These are phyloP conservation scores for Mycogone perniciosa DNA, from an alignment of 2,329 filamentous ascomycete genomes.

Conservation along the genomic window DNA sequence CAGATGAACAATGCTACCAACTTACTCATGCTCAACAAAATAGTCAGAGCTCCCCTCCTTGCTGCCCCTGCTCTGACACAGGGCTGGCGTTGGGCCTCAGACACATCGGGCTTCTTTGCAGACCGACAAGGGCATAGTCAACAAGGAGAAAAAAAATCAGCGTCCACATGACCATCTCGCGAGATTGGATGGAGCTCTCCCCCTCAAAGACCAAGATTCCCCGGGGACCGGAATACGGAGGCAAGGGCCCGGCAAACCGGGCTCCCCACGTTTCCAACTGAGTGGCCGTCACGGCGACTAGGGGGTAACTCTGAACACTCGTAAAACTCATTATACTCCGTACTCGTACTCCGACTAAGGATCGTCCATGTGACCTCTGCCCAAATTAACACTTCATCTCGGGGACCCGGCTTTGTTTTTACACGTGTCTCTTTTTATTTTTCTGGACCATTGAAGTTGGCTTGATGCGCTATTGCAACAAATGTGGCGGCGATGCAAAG, in stretches of 20 bases:
- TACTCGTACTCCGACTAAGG: neutral
- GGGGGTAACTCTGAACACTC: neutral
- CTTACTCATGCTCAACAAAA: neutral
- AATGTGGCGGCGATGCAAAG: neutral
- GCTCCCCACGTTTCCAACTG: conserved; percentile 12
- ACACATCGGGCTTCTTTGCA: conserved; percentile 3
- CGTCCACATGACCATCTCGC: conserved; percentile 10
- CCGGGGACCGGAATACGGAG: neutral
- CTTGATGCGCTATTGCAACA: neutral
- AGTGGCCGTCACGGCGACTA: conserved; percentile 1
- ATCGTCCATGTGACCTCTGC: conserved; percentile 3
- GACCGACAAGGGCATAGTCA: neutral
- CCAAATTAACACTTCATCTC: conserved; percentile 2
- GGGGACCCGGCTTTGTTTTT: neutral
- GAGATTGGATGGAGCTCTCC: conserved; percentile 5
- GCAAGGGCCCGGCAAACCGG: conserved; percentile 1
- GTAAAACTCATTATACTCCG: no score
- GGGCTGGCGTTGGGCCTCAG: neutral
- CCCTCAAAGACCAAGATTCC: neutral
- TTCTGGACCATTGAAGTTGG: no score
- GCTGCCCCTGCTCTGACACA: neutral
- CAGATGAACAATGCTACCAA: neutral
- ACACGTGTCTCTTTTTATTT: neutral
- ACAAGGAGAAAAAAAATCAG: conserved; percentile 6
- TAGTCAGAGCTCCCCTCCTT: conserved; percentile 7